Conservation (phyloP, 805 yeast genomes). For the Barnettozyma salicaria region DNA sequence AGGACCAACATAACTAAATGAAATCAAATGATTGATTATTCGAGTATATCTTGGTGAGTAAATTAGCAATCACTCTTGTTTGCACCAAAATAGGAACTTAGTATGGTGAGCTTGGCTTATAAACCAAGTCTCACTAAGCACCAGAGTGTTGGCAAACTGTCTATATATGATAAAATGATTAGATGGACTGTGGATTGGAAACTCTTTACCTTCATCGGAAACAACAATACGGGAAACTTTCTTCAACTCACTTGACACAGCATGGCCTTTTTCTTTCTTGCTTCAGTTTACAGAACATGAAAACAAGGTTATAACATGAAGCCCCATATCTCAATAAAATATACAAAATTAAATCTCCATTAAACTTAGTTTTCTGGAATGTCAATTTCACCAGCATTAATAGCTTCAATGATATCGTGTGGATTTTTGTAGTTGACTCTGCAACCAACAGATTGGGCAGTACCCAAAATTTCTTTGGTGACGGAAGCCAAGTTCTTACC, state of each 20-base stretch:
- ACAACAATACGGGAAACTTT: background rate
- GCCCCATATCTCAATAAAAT: conserved; percentile 22
- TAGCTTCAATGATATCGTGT: conserved; percentile 97
- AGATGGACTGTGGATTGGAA: background rate
- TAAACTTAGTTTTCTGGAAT: conserved; percentile 65
- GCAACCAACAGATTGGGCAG: conserved; percentile 99
- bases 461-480: conserved; percentile 97
- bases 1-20: conserved; percentile 57
- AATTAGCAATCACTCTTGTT: conserved; percentile 63
- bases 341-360: conserved; percentile 17
- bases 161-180: background rate
- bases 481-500: conserved; percentile 97
- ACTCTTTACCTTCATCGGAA: conserved; percentile 1
- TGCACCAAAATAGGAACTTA: conserved; percentile 87
- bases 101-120: conserved; percentile 35
- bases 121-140: conserved; percentile 41
- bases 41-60: conserved; percentile 62
- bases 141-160: conserved; percentile 92
- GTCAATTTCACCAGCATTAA: conserved; percentile 97
- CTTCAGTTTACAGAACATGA: conserved; percentile 8
- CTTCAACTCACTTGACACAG: background rate
- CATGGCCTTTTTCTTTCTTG: conserved; percentile 5
- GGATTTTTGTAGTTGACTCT: conserved; percentile 99
- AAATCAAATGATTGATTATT: conserved; percentile 18
- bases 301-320: too few species aligned